Base-by-base conservation (phyloP, 1,284 basidiomycete species). In the Naganishia cerealis region DNA sequence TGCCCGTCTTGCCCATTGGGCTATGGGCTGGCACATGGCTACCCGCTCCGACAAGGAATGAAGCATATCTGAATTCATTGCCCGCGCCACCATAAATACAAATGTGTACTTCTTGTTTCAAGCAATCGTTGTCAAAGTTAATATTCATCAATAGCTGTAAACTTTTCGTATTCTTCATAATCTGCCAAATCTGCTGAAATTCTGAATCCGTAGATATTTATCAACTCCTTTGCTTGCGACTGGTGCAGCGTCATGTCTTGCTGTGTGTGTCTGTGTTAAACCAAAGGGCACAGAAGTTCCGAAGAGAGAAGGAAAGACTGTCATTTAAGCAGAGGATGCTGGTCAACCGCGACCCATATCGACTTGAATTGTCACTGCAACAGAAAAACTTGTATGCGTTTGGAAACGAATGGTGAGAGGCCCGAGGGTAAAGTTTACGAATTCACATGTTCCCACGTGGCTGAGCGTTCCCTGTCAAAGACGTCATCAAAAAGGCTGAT, bases 1-100 rank as follows among this genome's bases (percentile, higher is more conserved):
- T 72, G 90, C 90, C 7, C 86, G 87, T 66, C 80, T 94, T 9
- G 84, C 85, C 36, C 87, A 90, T 75, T 85, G 92, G 68, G 91
- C 88, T 0, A 81, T 83, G 16, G 91, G 91, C 0, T 87, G 86
- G 73, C 84, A 87, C 65, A 78, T 90, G 70, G 85, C 86, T 18
- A 63, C 53, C 33, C 57, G 66, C 9, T 43, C 46, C 0, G 61
- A 63, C 33, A 65, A 65, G 29, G 43, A 63, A n/a, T 63, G 53
- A 38, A 36, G 16, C 29, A 38, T n/a, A 10, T 16, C 26, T 36
- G 13, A 46, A 8, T 55, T 6, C 33, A 36, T 8, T 24, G 24
- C 9, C 21, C 12, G 21, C 21, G 46, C 46, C 46, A 8, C 29
- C 2, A 24, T 9, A 50, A n/a, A 13, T 7, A 50, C 8, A 24